phyloP scores from a whole-genome alignment of 768 basidiomycete genomes.

The Phaeotremella fagi region DNA sequence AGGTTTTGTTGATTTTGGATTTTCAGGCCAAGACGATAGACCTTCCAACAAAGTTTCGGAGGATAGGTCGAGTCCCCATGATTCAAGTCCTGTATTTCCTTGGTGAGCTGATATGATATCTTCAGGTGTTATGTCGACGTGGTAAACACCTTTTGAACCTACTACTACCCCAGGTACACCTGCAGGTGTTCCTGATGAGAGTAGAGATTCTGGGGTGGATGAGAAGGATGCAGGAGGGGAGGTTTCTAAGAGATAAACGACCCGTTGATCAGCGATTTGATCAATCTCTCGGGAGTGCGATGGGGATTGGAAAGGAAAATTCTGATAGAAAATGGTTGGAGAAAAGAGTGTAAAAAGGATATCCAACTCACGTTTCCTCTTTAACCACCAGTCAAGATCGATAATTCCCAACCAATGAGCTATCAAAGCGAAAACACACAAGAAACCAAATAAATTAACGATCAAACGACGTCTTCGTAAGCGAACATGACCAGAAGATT shows the following conservation, averaged over 20 bases:
- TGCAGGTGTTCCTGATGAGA: too few relatives aligned
- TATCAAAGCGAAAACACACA: not conserved
- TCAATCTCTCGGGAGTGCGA: not conserved
- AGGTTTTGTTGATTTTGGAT: slow-evolving; percentile 18
- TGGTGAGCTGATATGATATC: not conserved
- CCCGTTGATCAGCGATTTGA: not conserved
- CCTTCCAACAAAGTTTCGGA: slow-evolving; percentile 17
- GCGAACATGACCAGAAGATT: not conserved
- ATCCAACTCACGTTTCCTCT: not conserved
- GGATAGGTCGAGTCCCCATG: slow-evolving; percentile 27
- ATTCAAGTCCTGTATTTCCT: too few relatives aligned
- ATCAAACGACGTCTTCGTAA: not conserved
- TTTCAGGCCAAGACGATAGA: slow-evolving; percentile 22
- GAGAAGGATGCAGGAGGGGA: not conserved
- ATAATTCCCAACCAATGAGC: not conserved
- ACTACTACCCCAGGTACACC: not conserved
- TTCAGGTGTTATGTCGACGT: too few relatives aligned
- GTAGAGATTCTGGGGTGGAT: not conserved
- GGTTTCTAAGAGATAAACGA: not conserved
- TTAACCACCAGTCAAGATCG: not conserved
- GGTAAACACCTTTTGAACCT: not conserved
- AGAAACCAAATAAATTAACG: not conserved
- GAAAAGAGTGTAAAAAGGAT: too few relatives aligned
- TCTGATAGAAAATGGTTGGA: not conserved
- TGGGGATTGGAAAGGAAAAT: not conserved